Percentiles rank a stretch among this genome's conserved stretches.
Conservation (phyloP, 2,329 filamentous ascomycete genomes). For the Pyrenochaeta sp. region DNA sequence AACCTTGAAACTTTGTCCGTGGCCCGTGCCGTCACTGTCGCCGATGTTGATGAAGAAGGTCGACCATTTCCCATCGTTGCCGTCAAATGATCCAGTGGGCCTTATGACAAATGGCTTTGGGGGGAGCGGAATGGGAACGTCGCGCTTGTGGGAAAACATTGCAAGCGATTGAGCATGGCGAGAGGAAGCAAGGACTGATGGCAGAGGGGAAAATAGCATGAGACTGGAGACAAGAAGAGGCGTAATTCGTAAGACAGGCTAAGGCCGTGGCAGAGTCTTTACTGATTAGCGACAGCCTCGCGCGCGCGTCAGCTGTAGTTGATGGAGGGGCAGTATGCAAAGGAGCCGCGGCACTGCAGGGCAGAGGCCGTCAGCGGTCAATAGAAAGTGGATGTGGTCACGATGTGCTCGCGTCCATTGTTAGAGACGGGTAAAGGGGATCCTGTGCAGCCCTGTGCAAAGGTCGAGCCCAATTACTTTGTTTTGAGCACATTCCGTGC, state of each 20-base stretch:
- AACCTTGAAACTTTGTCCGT: conserved; percentile 47
- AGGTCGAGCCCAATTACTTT: conserved; percentile 17
- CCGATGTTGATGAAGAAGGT: conserved; percentile 51
- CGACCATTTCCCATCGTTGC: conserved; percentile 53
- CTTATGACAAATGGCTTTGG: conserved; percentile 20
- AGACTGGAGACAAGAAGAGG: conserved; percentile 17
- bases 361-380: conserved; percentile 20
- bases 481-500: conserved; percentile 29
- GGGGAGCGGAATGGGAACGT: conserved; percentile 20
- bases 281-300: conserved; percentile 24
- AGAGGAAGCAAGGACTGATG: conserved; percentile 5
- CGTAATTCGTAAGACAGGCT: conserved; percentile 18
- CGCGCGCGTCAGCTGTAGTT: conserved; percentile 21
- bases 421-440: conserved; percentile 19
- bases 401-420: conserved; percentile 14
- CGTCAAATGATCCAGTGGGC: conserved; percentile 40
- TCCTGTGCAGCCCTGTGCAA: conserved; percentile 4
- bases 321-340: conserved; percentile 11
- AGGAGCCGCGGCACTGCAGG: conserved; percentile 15
- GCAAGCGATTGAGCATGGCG: conserved; percentile 21
- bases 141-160: conserved; percentile 35
- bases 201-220: conserved; percentile 18
- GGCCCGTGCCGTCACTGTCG: conserved; percentile 25
- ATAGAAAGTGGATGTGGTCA: conserved; percentile 11
- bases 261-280: conserved; percentile 18